Base-by-base conservation (phyloP, 257 asterid genomes). In the Solanum neorickii region DNA sequence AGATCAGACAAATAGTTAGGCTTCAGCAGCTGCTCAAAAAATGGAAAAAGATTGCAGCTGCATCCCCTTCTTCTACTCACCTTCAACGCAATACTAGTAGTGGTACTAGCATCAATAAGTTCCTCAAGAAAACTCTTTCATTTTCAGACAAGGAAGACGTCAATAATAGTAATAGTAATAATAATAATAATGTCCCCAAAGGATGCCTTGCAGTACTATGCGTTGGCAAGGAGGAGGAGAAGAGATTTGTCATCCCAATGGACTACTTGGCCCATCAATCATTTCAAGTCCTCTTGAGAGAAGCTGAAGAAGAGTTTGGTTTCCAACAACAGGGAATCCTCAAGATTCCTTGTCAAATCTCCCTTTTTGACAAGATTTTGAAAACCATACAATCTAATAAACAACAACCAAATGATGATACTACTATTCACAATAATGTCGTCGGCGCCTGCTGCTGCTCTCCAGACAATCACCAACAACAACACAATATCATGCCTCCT, bases 271-370 rank as follows among this genome's bases (percentile, higher is more conserved):
- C 93, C 8, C 98, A 94, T 89, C 95, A 90, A 31, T 91, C 92
- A 29, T 95, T 95, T 76, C 93, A 92, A 33, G 46, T 90, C 60
- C 90, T 95, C 47, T 91, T 95, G 16, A 89, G 96, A 56, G 95
- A 95, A 87, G 98, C 98, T 0, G 98, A 95, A 87, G 98, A 95
- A 44, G 98, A 94, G 70, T 95, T 94, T 44, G 98, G 98, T 3
- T 95, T 95, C 89, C 98, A 95, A 56, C 95, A 93, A 68, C 93
- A 95, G 87, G 98, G 98, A 27, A 91, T 94, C 56, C 94, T 95
- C 5, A 92, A 88, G 89, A 89, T 95, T 35, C 98, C 98, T 10
- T 95, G 98, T 47, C 90, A 94, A 70, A 93, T 95, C 13, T 87
- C 93, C 2, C 49, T 92, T 62, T 95, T 95, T 33, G 90, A 95